phyloP scores from a whole-genome alignment of 2,329 filamentous ascomycete genomes.

The Septoria linicola region DNA sequence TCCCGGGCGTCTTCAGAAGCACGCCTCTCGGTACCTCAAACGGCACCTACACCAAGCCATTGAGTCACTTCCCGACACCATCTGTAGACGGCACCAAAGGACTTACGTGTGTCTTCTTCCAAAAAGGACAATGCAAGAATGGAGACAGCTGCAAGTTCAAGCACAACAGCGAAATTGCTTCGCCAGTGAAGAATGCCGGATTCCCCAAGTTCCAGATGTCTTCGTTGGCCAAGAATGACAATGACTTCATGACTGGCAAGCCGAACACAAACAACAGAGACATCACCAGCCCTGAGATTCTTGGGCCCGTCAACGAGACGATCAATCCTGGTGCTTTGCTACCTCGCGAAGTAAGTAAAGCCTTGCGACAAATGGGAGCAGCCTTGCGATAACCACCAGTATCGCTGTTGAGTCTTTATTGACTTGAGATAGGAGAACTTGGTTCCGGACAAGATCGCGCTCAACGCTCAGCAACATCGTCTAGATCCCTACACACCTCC shows the following conservation, averaged over 20 bases:
- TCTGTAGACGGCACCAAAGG: not conserved
- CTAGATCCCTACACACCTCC: conserved; percentile 47
- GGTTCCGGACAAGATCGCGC: conserved; percentile 40
- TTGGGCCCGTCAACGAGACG: not conserved
- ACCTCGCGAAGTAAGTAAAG: conserved; percentile 6
- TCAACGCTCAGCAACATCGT: conserved; percentile 51
- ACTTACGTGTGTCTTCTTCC: conserved; percentile 29
- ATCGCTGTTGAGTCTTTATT: not conserved
- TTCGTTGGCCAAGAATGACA: conserved; percentile 20
- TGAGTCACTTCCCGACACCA: not conserved
- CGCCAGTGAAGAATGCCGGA: conserved; percentile 8
- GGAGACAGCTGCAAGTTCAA: conserved; percentile 32
- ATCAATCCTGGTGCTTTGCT: not conserved
- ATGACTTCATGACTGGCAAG: conserved; percentile 25
- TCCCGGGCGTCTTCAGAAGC: conserved; percentile 55
- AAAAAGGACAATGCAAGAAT: conserved; percentile 35
- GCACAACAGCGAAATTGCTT: conserved; percentile 25
- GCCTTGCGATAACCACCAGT: too few species aligned
- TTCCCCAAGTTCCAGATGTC: conserved; percentile 15
- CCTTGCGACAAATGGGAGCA: too few species aligned
- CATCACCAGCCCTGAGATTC: not conserved
- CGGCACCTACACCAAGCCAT: not conserved
- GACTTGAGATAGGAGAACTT: conserved; percentile 21
- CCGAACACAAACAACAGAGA: not conserved
- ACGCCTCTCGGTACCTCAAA: conserved; percentile 31